A percentile compares a stretch with the other conserved stretches of the same genome.
These are phyloP conservation scores for Vitis hybrid DNA, from an alignment of 177 flowering plant species.

Conservation along the genomic window DNA sequence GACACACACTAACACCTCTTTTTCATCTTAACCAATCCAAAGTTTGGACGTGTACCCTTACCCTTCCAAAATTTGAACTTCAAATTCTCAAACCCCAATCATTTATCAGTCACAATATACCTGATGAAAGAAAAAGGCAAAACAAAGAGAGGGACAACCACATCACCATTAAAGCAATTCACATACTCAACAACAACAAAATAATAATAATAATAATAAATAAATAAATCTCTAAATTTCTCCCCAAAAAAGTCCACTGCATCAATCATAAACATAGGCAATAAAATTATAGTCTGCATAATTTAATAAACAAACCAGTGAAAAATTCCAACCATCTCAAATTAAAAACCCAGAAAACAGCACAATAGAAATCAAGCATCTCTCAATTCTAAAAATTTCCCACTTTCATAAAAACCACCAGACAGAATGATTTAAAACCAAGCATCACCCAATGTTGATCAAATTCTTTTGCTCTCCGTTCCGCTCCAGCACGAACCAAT, in stretches of 20 bases:
- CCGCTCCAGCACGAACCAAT: not conserved
- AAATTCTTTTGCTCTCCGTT: not conserved
- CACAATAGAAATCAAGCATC: not conserved
- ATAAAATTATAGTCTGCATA: no score
- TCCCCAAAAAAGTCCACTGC: no score
- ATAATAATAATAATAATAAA: not conserved
- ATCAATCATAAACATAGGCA: no score
- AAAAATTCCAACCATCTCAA: no score
- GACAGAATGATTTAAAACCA: not conserved
- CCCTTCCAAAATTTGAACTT: constrained; percentile 3
- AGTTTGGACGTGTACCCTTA: not conserved
- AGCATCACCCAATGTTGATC: not conserved
- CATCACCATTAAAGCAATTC: not conserved
- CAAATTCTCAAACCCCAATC: not conserved
- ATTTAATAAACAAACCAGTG: no score
- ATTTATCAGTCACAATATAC: constrained; percentile 6
- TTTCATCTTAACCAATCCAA: not conserved
- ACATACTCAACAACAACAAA: not conserved
- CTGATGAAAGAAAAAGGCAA: not conserved
- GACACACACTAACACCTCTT: not conserved
- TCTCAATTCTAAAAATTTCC: no score
- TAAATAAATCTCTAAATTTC: not conserved
- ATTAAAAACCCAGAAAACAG: no score
- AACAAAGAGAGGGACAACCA: no score
- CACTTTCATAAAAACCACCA: not conserved